phyloP scores from a whole-genome alignment of 2,329 filamentous ascomycete species.

The Rutstroemia sp. region DNA sequence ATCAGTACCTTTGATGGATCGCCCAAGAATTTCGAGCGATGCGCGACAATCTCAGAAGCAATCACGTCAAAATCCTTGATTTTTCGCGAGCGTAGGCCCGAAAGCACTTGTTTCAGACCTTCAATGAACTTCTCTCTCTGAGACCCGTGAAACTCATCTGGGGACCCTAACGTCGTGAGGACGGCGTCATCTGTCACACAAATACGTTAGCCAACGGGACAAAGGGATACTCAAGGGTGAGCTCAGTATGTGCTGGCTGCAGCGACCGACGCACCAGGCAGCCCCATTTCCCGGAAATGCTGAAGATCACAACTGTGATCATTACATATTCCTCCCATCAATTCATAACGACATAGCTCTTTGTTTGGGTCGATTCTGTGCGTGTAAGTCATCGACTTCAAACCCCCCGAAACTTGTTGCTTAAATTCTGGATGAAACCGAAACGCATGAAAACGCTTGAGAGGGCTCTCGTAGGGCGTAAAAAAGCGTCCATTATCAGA shows the following conservation, averaged over 20 bases:
- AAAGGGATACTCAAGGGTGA: slow-evolving; percentile 23
- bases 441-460: slow-evolving; percentile 78
- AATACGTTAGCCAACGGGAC: slow-evolving; percentile 33
- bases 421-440: slow-evolving; percentile 79
- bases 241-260: slow-evolving; percentile 18
- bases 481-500: slow-evolving; percentile 17
- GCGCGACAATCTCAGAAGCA: slow-evolving; percentile 59
- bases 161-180: slow-evolving; percentile 62
- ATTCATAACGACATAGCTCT: slow-evolving; percentile 70
- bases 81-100: slow-evolving; percentile 50
- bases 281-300: slow-evolving; percentile 68
- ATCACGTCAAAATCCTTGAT: slow-evolving; percentile 60
- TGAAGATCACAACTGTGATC: slow-evolving; percentile 67
- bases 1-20: slow-evolving; percentile 57
- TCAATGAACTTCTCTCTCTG: slow-evolving; percentile 53
- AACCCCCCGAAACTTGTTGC: slow-evolving; percentile 63
- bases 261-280: slow-evolving; percentile 61
- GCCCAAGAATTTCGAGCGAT: slow-evolving; percentile 55
- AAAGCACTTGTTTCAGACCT: slow-evolving; percentile 54
- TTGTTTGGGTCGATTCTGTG: slow-evolving; percentile 74
- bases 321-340: slow-evolving; percentile 63
- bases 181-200: slow-evolving; percentile 58
- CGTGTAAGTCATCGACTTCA: slow-evolving; percentile 88
- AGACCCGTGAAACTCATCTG: slow-evolving; percentile 55
- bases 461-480: slow-evolving; percentile 72